Percentiles rank a stretch among this genome's conserved stretches.
phyloP scores from a whole-genome alignment of 768 basidiomycete genomes.

The Suillus discolor region DNA sequence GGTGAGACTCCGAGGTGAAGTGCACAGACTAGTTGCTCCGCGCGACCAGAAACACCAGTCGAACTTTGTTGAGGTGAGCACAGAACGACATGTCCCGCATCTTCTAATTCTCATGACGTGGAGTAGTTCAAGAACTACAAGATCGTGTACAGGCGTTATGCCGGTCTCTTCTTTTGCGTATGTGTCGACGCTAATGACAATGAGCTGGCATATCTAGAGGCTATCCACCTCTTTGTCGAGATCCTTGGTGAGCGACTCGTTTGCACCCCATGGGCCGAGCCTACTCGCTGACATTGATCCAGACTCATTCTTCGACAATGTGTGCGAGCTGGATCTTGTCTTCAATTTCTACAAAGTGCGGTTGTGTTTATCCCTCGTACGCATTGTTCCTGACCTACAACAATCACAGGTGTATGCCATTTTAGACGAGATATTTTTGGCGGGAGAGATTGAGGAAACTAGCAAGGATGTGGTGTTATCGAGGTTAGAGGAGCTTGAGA shows the following conservation, averaged over 20 bases:
- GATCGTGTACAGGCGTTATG: conserved; percentile 95
- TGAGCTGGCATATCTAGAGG: conserved; percentile 95
- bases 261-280: background rate
- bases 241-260: conserved; percentile 71
- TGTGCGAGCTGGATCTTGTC: conserved; percentile 96
- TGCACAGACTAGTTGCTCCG: conserved; percentile 93
- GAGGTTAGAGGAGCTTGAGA: conserved; percentile 90
- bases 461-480: conserved; percentile 94
- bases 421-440: conserved; percentile 96
- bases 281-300: conserved; percentile 2
- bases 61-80: conserved; percentile 92
- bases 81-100: background rate
- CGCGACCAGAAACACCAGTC: conserved; percentile 99
- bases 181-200: conserved; percentile 99
- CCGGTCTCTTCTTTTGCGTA: conserved; percentile 96
- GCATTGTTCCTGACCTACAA: background rate
- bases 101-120: conserved; percentile 12
- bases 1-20: conserved; percentile 94
- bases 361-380: conserved; percentile 7
- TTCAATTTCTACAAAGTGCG: conserved; percentile 97
- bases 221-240: conserved; percentile 98
- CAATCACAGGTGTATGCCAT: conserved; percentile 87
- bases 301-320: conserved; percentile 99
- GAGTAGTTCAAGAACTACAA: conserved; percentile 95
- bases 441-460: conserved; percentile 98